Percentiles rank a stretch among this genome's conserved stretches.
These are phyloP conservation scores for Crithidia bombi DNA, from an alignment of 208 protist genomes.

Conservation along the genomic window DNA sequence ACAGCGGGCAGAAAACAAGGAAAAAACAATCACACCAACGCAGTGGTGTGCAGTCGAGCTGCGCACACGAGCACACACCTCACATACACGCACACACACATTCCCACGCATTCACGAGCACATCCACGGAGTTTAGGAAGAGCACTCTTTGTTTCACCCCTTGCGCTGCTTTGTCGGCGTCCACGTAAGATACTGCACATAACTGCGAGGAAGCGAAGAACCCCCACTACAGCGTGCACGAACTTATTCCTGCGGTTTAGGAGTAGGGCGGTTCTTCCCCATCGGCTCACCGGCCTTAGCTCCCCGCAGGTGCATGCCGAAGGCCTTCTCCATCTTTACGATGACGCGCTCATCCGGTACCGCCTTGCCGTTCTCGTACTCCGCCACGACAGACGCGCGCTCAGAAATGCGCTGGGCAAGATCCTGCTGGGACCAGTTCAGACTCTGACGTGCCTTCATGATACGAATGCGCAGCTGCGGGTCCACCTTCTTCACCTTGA, in stretches of 20 bases:
- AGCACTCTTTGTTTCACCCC: background rate
- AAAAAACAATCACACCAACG: background rate
- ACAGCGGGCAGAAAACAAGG: background rate
- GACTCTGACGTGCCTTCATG: slow-evolving; percentile 78
- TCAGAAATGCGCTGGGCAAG: slow-evolving; percentile 87
- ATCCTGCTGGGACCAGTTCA: slow-evolving; percentile 90
- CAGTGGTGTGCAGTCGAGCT: no score
- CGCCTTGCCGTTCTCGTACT: slow-evolving; percentile 95
- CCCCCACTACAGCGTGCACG: no score
- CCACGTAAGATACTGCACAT: background rate
- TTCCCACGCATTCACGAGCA: background rate
- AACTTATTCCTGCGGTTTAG: slow-evolving; percentile 66
- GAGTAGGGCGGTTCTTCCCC: slow-evolving; percentile 59
- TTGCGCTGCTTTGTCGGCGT: background rate
- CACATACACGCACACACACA: background rate
- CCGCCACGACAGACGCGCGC: slow-evolving; percentile 82
- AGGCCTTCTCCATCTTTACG: slow-evolving; percentile 93
- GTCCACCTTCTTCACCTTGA: slow-evolving; percentile 90
- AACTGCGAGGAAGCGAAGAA: background rate
- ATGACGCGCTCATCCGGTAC: slow-evolving; percentile 93
- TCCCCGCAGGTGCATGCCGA: slow-evolving; percentile 93
- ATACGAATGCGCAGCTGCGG: slow-evolving; percentile 79
- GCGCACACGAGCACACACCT: no score
- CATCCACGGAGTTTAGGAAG: background rate
- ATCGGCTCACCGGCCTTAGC: slow-evolving; percentile 85